A percentile compares a stretch with the other conserved stretches of the same genome.
Conservation (phyloP, 169 alveolate genomes). For the Plasmodium reichenowi region DNA sequence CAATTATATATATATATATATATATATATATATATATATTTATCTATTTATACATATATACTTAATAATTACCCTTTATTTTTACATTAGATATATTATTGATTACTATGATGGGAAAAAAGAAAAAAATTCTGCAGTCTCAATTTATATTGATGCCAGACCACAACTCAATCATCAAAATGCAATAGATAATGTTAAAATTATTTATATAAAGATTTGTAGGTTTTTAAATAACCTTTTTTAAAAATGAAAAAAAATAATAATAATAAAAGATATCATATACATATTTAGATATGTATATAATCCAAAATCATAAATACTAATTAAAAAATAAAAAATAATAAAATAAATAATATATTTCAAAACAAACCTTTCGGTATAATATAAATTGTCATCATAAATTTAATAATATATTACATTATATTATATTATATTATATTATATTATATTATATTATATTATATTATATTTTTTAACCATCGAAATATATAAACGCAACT, state of each 20-base stretch:
- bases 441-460: too few relatives aligned
- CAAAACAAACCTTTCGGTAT: background rate
- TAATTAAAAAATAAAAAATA: too few relatives aligned
- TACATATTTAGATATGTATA: background rate
- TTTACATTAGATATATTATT: constrained; percentile 27
- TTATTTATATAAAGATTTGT: constrained; percentile 28
- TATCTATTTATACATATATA: background rate
- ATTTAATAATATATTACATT: too few relatives aligned
- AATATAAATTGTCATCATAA: too few relatives aligned
- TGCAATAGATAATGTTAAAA: constrained; percentile 23
- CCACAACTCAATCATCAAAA: constrained; percentile 36
- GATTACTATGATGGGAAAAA: constrained; percentile 59
- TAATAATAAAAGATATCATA: background rate
- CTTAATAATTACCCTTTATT: background rate
- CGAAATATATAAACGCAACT: too few relatives aligned
- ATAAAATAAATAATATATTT: too few relatives aligned
- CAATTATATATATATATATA: background rate
- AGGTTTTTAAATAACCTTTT: constrained; percentile 11
- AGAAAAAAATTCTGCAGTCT: constrained; percentile 43
- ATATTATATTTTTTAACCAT: too few relatives aligned
- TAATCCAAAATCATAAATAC: too few relatives aligned
- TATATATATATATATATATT: background rate
- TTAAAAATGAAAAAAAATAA: background rate
- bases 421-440: too few relatives aligned
- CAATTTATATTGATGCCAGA: constrained; percentile 51